A percentile compares a stretch with the other conserved stretches of the same genome.
phyloP scores from a whole-genome alignment of 768 basidiomycete species.

The Lactifluus piperatus region DNA sequence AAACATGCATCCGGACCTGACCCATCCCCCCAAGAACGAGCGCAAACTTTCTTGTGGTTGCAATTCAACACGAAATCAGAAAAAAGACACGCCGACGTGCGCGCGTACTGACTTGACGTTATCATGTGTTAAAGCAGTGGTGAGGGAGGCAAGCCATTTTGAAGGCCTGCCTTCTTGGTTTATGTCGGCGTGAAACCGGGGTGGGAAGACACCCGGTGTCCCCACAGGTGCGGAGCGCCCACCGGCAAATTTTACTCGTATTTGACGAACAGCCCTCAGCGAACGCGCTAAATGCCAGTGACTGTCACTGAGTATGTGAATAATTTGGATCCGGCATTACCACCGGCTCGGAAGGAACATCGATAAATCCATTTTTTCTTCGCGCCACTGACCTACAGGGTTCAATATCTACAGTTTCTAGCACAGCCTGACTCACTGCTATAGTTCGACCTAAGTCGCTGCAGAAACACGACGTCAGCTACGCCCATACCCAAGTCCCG shows the following conservation, averaged over 20 bases:
- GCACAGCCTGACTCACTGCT: slow-evolving; percentile 23
- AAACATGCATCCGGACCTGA: slow-evolving; percentile 49
- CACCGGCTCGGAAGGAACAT: background rate
- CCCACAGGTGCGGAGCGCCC: too few relatives aligned
- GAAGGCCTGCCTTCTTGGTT: too few relatives aligned
- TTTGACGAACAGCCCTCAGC: too few relatives aligned
- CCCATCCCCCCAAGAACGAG: slow-evolving; percentile 71
- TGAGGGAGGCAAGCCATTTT: too few relatives aligned
- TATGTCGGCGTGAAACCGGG: too few relatives aligned
- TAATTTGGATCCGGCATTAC: too few relatives aligned
- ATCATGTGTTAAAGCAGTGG: background rate
- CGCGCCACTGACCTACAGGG: background rate
- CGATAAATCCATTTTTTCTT: background rate
- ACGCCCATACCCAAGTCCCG: background rate
- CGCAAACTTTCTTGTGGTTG: slow-evolving; percentile 32
- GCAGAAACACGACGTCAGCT: background rate
- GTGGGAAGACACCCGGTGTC: too few relatives aligned
- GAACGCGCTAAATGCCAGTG: too few relatives aligned
- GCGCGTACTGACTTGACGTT: background rate
- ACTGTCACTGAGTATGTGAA: too few relatives aligned
- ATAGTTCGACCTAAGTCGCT: slow-evolving; percentile 11
- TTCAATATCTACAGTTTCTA: background rate
- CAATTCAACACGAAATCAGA: background rate
- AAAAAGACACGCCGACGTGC: background rate
- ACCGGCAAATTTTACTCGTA: background rate